These are phyloP conservation scores for Gryganskiella cystojenkinii DNA, from an alignment of 192 early-diverging fungal genomes.

Conservation along the genomic window DNA sequence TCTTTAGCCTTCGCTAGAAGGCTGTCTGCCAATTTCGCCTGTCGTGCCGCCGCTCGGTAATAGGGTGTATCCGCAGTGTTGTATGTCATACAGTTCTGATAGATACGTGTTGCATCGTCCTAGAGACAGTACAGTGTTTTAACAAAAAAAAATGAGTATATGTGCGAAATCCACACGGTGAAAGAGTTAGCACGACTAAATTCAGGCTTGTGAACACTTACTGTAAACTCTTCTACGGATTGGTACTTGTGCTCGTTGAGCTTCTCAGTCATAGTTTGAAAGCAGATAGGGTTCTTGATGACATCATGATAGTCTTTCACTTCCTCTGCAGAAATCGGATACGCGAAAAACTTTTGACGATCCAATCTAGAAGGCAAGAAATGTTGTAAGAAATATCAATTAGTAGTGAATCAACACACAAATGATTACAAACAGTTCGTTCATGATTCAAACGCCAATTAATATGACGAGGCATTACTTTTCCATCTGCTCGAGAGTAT, in stretches of 20 bases:
- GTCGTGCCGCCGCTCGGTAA: constrained; percentile 67
- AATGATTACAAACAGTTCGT: not conserved
- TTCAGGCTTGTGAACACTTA: constrained; percentile 14
- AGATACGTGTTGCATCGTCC: constrained; percentile 77
- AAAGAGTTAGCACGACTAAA: not conserved
- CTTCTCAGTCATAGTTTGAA: constrained; percentile 71
- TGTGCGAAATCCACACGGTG: not conserved
- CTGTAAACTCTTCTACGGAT: constrained; percentile 61
- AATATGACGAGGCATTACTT: constrained; percentile 52
- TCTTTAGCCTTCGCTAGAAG: constrained; percentile 55
- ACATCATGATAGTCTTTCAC: constrained; percentile 60
- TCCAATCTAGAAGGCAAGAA: constrained; percentile 50
- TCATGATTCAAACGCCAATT: no score
- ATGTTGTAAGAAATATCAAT: not conserved
- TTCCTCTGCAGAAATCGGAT: constrained; percentile 62
- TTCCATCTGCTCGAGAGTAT: constrained; percentile 73
- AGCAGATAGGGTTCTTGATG: constrained; percentile 78
- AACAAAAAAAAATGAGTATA: not conserved
- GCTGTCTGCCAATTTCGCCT: constrained; percentile 54
- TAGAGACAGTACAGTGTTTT: constrained; percentile 32
- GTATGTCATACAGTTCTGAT: constrained; percentile 78
- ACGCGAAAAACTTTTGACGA: constrained; percentile 52
- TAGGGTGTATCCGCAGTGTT: constrained; percentile 81
- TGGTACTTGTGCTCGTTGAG: constrained; percentile 62
- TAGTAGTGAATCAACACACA: not conserved